Evolutionary conservation across 441 rosid genomes (phyloP), one percentile per base, ranked within the genome.

Genomic region (Gossypium trilobum): DNA sequence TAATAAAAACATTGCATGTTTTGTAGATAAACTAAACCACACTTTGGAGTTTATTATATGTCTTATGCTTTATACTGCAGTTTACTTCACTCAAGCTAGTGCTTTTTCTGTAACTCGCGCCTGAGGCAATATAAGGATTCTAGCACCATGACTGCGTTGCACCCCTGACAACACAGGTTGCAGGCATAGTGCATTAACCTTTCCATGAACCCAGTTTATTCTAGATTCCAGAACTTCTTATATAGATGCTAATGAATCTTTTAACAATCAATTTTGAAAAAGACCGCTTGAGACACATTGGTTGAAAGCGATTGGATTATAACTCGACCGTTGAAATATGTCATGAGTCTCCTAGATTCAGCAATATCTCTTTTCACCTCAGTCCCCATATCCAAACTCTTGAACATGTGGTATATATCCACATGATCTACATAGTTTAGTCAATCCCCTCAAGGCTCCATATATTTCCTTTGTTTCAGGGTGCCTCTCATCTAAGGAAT

Each of bases 401-500:
- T 65, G 14, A 74, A 72, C 8, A 48, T 79, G 64, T 19, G 76
- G 79, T 6, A 65, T 74, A 58, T 62, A 78, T 4, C 77, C 78
- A 29, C 60, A 75, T 33, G 78, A 76, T 68, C 74, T 78, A 56
- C 74, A 68, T 69, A 83, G 72, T 74, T 71, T 81, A 20, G 73
- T 77, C 70, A 87, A 54, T 29, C 83, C 89, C 73, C 73, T 78
- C 84, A 87, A 78, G 59, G 84, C 64, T 73, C 52, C 73, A 56
- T 85, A 84, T 61, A 87, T 73, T 4, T 75, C 79, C 77, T 86
- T 79, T 57, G 78, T 78, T 65, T 78, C 70, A 46, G 82, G 81
- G 73, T 82, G 89, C 70, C 85, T 85, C 80, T 85, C 92, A 64
- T 85, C 88, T 9, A 82, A 76, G 68, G 92, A 87, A 72, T 81